Evolutionary conservation across 305 asterid species (phyloP).

Genomic region (Solanum hybrid): DNA sequence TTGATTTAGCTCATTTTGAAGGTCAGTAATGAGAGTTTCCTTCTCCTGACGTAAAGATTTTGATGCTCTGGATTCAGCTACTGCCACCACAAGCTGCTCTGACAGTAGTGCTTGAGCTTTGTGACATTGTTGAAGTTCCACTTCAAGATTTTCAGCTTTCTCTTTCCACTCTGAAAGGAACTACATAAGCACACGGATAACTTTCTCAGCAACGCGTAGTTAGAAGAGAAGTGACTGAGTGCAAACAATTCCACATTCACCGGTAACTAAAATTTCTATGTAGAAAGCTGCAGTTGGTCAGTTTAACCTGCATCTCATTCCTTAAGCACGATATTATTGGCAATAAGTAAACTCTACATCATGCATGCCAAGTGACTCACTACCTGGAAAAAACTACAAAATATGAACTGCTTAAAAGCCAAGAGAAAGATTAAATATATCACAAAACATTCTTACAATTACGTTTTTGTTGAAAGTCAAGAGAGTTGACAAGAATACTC

Average conservation of each 20-base stretch:
- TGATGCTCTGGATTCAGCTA: constrained; percentile 66
- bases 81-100: constrained; percentile 75
- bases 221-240: neutral
- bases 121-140: constrained; percentile 88
- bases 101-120: constrained; percentile 84
- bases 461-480: neutral
- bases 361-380: neutral
- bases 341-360: neutral
- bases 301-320: neutral
- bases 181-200: neutral
- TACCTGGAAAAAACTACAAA: neutral
- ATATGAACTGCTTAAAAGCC: neutral
- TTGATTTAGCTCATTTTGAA: constrained; percentile 48
- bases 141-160: constrained; percentile 75
- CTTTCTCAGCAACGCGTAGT: neutral
- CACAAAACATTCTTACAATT: neutral
- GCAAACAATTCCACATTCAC: neutral
- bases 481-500: neutral
- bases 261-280: neutral
- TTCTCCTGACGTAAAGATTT: constrained; percentile 66
- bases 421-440: neutral
- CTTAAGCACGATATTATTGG: neutral
- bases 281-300: neutral
- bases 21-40: constrained; percentile 46
- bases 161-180: constrained; percentile 78